Evolutionary conservation across 2,329 filamentous ascomycete species (phyloP).

Genomic region (Parascedosporium putredinis): DNA sequence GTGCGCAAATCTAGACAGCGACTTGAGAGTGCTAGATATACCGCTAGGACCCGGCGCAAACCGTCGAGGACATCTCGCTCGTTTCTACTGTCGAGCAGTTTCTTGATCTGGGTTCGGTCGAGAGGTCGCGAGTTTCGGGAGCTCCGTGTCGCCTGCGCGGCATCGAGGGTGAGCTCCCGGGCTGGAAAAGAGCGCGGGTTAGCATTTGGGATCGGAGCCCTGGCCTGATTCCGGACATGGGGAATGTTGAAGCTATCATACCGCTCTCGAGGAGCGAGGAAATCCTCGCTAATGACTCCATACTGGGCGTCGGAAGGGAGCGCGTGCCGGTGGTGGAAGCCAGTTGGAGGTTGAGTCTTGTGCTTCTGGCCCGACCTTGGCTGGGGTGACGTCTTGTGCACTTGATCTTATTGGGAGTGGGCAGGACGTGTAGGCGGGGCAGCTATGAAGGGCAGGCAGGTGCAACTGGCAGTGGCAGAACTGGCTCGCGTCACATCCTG

Average conservation of each 20-base stretch:
- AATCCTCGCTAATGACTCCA: conserved; percentile 95
- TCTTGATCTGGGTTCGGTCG: conserved; percentile 80
- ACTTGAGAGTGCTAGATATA: no score
- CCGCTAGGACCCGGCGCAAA: conserved; percentile 75
- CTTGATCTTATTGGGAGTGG: not conserved
- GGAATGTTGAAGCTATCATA: no score
- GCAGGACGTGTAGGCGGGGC: not conserved
- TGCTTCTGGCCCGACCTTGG: not conserved
- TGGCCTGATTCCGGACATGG: no score
- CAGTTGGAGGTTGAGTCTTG: not conserved
- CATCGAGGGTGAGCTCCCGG: conserved; percentile 94
- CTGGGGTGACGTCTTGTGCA: not conserved
- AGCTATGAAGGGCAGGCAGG: not conserved
- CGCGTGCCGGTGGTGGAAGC: not conserved
- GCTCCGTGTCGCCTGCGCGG: conserved; percentile 74
- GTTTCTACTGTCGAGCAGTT: conserved; percentile 84
- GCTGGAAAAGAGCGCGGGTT: conserved; percentile 51
- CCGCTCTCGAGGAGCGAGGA: conserved; percentile 91
- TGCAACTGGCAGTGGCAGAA: no score
- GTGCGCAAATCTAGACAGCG: no score
- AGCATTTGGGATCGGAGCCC: no score
- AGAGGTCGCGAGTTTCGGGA: conserved; percentile 54
- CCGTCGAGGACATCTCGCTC: conserved; percentile 91
- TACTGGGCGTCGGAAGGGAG: conserved; percentile 26
- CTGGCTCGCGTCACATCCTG: no score